A percentile compares a stretch with the other conserved stretches of the same genome.
Conservation (phyloP, 108 stramenopile genomes). For the Nitzschia sp. region DNA sequence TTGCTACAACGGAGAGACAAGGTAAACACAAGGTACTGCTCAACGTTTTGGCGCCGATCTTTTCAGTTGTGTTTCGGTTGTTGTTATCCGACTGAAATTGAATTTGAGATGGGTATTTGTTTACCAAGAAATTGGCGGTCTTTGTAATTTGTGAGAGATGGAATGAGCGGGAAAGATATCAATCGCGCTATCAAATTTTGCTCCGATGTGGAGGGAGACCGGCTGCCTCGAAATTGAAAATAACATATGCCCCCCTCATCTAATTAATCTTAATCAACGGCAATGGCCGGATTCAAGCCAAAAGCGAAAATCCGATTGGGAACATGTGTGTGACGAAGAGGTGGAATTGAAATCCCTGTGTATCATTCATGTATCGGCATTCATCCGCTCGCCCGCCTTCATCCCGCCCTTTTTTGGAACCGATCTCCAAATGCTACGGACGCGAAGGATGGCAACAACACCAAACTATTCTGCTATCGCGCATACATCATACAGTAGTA, state of each 20-base stretch:
- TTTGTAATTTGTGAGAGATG: constrained; percentile 4
- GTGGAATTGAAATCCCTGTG: not conserved
- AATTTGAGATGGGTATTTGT: not conserved
- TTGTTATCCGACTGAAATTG: not conserved
- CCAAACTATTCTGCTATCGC: too few relatives aligned
- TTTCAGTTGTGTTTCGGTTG: not conserved
- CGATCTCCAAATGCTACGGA: too few relatives aligned
- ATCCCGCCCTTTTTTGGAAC: too few relatives aligned
- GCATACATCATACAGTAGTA: too few relatives aligned
- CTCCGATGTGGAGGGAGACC: too few relatives aligned
- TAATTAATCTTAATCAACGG: constrained; percentile 6
- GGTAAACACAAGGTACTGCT: too few relatives aligned
- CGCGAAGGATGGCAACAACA: too few relatives aligned
- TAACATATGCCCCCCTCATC: not conserved
- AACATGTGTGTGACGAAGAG: not conserved
- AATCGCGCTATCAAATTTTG: not conserved
- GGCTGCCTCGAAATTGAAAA: not conserved
- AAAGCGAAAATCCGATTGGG: not conserved
- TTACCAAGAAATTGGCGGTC: constrained; percentile 1
- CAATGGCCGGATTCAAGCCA: not conserved
- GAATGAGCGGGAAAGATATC: constrained; percentile 3
- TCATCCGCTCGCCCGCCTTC: too few relatives aligned
- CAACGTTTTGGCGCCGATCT: not conserved
- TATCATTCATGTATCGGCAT: too few relatives aligned
- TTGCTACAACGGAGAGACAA: too few relatives aligned